Conservation (phyloP, 2,329 filamentous ascomycete species). For the Cladosporium sphaerospermum region DNA sequence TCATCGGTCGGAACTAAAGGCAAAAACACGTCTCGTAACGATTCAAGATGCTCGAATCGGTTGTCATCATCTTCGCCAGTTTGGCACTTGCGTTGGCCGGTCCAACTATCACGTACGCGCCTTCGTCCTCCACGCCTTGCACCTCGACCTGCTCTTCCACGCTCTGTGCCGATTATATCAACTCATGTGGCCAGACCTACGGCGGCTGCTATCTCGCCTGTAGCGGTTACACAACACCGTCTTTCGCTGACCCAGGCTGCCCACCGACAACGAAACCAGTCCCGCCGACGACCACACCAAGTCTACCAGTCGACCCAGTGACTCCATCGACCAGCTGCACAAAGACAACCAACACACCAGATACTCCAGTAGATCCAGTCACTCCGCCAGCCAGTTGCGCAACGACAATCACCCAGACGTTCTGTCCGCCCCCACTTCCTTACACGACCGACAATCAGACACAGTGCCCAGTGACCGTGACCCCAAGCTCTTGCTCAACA, state of each 20-base stretch:
- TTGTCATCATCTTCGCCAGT: background rate
- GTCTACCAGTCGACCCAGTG: background rate
- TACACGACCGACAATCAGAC: background rate
- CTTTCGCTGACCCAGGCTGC: slow-evolving; percentile 13
- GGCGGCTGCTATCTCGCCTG: slow-evolving; percentile 16
- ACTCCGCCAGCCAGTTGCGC: background rate
- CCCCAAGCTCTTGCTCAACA: background rate
- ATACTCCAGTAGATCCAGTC: background rate
- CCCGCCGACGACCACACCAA: background rate
- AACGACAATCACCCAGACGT: background rate
- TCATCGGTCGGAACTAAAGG: background rate
- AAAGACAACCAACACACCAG: background rate
- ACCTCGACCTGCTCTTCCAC: slow-evolving; percentile 1
- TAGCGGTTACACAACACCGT: slow-evolving; percentile 9
- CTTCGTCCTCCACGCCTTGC: background rate
- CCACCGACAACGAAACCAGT: slow-evolving; percentile 1
- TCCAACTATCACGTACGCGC: background rate
- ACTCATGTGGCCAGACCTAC: slow-evolving; percentile 14
- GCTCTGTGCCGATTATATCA: slow-evolving; percentile 20
- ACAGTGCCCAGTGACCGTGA: background rate
- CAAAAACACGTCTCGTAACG: background rate
- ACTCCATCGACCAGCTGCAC: background rate
- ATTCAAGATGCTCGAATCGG: background rate
- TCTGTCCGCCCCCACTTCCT: background rate
- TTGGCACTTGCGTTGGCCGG: background rate